Conservation (phyloP, 768 basidiomycete species). For the Melanogaster broomeanus region DNA sequence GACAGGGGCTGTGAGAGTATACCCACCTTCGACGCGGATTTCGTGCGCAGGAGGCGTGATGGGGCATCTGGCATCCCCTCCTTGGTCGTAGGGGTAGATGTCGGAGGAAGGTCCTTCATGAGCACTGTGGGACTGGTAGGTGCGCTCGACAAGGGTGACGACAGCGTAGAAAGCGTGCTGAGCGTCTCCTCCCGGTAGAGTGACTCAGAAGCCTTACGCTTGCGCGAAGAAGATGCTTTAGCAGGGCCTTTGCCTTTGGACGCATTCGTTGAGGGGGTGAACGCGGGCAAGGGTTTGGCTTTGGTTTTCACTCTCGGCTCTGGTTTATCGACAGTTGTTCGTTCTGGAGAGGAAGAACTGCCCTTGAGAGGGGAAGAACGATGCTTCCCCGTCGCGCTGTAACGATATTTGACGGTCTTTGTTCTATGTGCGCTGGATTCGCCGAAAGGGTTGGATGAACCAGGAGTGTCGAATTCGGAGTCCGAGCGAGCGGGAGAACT, state of each 20-base stretch:
- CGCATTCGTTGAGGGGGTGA: slow-evolving; percentile 15
- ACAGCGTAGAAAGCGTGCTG: slow-evolving; percentile 10
- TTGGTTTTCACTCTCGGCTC: slow-evolving; percentile 12
- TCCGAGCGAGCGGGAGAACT: slow-evolving; percentile 28
- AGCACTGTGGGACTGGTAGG: slow-evolving; percentile 15
- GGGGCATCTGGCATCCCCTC: not conserved
- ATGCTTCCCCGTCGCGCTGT: slow-evolving; percentile 33
- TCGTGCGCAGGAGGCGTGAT: slow-evolving; percentile 9
- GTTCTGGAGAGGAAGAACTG: slow-evolving; percentile 33
- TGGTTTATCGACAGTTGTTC: not conserved
- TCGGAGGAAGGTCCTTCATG: slow-evolving; percentile 18
- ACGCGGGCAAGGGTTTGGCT: slow-evolving; percentile 1
- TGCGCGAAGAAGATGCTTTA: slow-evolving; percentile 22
- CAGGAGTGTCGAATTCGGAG: slow-evolving; percentile 6
- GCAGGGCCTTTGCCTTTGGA: slow-evolving; percentile 7
- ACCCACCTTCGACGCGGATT: slow-evolving; percentile 13
- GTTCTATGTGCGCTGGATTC: slow-evolving; percentile 20
- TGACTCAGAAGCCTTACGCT: slow-evolving; percentile 26
- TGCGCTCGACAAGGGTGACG: slow-evolving; percentile 29
- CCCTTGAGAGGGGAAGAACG: slow-evolving; percentile 35
- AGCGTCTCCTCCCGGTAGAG: slow-evolving; percentile 10
- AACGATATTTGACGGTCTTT: slow-evolving; percentile 34
- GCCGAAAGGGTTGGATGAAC: slow-evolving; percentile 23
- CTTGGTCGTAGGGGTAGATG: slow-evolving; percentile 7
- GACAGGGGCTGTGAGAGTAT: slow-evolving; percentile 22